Conservation (phyloP, 1,284 basidiomycete genomes). For the Melampsora americana region DNA sequence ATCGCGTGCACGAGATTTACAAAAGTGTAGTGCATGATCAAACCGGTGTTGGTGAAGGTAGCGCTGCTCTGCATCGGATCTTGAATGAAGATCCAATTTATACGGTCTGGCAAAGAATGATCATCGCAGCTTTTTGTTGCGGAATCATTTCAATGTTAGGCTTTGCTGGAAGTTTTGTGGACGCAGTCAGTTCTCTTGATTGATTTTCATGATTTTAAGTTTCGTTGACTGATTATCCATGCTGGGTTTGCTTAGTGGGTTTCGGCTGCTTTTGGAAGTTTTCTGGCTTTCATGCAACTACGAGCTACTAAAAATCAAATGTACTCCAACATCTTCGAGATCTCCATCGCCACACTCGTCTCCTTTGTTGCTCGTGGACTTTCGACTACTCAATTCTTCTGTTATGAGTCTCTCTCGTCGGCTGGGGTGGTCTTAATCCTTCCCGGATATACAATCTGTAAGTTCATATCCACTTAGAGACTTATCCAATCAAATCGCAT, state of each 20-base stretch:
- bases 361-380: conserved; percentile 73
- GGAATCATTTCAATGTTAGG: conserved; percentile 70
- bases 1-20: conserved; percentile 62
- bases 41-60: conserved; percentile 66
- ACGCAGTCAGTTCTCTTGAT: conserved; percentile 59
- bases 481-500: conserved; percentile 25
- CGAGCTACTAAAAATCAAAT: conserved; percentile 73
- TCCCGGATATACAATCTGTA: conserved; percentile 71
- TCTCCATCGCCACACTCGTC: conserved; percentile 74
- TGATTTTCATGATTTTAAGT: not conserved
- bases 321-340: conserved; percentile 84
- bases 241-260: conserved; percentile 59
- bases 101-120: conserved; percentile 63
- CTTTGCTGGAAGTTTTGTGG: conserved; percentile 75
- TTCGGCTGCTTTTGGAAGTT: conserved; percentile 67
- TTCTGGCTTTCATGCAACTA: conserved; percentile 71
- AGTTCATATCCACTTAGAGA: conserved; percentile 51
- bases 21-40: conserved; percentile 73
- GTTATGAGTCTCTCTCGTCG: conserved; percentile 61
- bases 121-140: conserved; percentile 69
- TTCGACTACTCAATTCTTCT: conserved; percentile 71
- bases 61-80: conserved; percentile 62
- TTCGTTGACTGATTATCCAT: not conserved
- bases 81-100: conserved; percentile 59
- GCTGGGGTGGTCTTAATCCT: conserved; percentile 55